Base-by-base conservation (phyloP, 768 basidiomycete species). In the Amylocystis lapponica region DNA sequence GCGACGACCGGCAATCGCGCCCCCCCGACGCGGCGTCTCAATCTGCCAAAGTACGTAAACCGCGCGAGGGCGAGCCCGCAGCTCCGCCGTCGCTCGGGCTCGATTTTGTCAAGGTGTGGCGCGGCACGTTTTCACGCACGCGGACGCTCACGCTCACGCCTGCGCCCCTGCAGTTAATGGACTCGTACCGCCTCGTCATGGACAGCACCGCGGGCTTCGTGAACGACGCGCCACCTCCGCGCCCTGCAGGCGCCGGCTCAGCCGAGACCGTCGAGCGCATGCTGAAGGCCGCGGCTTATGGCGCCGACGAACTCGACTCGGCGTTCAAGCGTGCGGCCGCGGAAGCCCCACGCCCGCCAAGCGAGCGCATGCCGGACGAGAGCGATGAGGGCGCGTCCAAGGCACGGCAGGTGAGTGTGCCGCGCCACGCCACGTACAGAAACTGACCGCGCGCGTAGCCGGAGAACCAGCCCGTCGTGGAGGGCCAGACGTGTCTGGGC, bases 401-500 rank as follows among this genome's bases (percentile, higher is more conserved):
- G 41, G 12, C 45, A 17, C 49, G 55, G 37, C 60, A 63, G 59
- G 59, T 55, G 49, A 38, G 56, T 47, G n/a, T 13, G n/a, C 32
- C n/a, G 23, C 45, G 25, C 14, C 40, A 26, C 41, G 52, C 26
- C 40, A n/a, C n/a, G n/a, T n/a, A n/a, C n/a, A n/a, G n/a, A n/a
- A n/a, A n/a, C n/a, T n/a, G n/a, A n/a, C n/a, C 23, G 10, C 26
- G 27, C 27, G 57, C 64, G 65, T 68, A 57, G 48, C 52, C 57
- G 19, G 76, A 76, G 11, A 70, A 66, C 39, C 66, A 66, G 41
- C 43, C 48, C 7, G 64, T 62, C 44, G 67, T 68, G 48, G 82
- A 83, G 43, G 76, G 77, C 13, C 87, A 89, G 60, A 83, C 75
- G 20, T 91, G 87, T 64, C 69, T 87, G 25, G 88, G 86, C 25